Conservation (phyloP, 768 basidiomycete species). For the Russula ochroleuca region DNA sequence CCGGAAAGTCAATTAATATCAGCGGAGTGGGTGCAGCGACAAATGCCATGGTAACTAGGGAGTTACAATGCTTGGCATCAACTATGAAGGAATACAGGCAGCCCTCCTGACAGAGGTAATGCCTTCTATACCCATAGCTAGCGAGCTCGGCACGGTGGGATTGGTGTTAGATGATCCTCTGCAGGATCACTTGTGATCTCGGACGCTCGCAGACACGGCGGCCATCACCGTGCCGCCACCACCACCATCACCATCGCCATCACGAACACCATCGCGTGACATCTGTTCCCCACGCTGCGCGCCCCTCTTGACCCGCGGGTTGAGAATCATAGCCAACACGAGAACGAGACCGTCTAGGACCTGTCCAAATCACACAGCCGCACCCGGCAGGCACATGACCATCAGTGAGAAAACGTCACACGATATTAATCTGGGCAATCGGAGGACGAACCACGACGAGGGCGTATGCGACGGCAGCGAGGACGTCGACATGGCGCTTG, state of each 20-base stretch:
- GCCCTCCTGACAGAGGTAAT: not conserved
- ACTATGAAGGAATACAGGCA: not conserved
- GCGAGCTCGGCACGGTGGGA: too few relatives aligned
- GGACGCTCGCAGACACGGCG: not conserved
- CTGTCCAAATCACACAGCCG: slow-evolving; percentile 32
- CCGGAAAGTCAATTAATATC: not conserved
- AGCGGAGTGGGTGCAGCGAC: not conserved
- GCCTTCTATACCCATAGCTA: not conserved
- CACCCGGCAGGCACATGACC: not conserved
- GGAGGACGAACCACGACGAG: slow-evolving; percentile 48
- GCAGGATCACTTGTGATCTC: not conserved
- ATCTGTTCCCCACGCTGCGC: not conserved
- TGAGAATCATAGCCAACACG: slow-evolving; percentile 58
- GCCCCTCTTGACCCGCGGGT: slow-evolving; percentile 47
- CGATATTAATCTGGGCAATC: not conserved
- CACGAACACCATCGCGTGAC: not conserved
- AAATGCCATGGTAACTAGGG: not conserved
- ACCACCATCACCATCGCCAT: not conserved
- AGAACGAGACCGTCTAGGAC: slow-evolving; percentile 60
- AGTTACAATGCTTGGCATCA: not conserved
- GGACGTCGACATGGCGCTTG: slow-evolving; percentile 55
- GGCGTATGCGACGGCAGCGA: slow-evolving; percentile 59
- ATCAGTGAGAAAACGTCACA: slow-evolving; percentile 5
- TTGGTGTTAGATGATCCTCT: not conserved
- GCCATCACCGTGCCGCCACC: not conserved